Evolutionary conservation across 345 rosid species (phyloP), one percentile per base, ranked within the genome.

Genomic region (Brassica carinata): DNA sequence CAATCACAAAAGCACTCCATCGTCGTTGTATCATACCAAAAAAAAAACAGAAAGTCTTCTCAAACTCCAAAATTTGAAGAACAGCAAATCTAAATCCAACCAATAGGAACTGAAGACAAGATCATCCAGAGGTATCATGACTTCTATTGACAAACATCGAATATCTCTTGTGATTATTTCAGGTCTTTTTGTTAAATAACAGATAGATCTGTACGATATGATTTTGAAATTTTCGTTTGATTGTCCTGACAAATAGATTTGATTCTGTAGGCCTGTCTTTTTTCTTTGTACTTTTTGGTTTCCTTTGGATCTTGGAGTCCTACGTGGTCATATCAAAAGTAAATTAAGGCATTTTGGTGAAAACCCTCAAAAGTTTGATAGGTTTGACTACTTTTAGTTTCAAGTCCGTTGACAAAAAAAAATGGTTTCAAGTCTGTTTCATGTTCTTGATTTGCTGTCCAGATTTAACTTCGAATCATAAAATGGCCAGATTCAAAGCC

Each of bases 51-150:
- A 30, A 67, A 79, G 77, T 79, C 77, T 58, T 79, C 36, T 66
- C 73, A 64, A 64, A 64, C 66, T 66, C 73, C 36, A 1, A 43
- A 78, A 73, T 18, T 8, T 53, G 53, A 79, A 72, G 48, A 73
- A 67, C 73, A 66, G 31, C 72, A 17, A 33, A n/a, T 78, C 38
- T 64, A 65, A 78, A 72, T 55, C 73, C 73, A 78, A 65, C 73
- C 51, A 72, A 38, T 78, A 27, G 61, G 61, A 17, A 55, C 30
- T 27, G 66, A 73, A 73, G 61, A 72, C 67, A 72, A 57, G 68
- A 66, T 72, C 68, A 66, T 57, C 77, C 67, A 72, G 82, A 72
- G 82, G 82, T 78, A 78, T 19, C 72, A 30, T 17, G 59, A 59
- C 69, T 58, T 62, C 10, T 30, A 11, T 30, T 31, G n/a, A 31